Evolutionary conservation across 495 filamentous ascomycete species (phyloP), one percentile per base, ranked within the genome.

Genomic region (Schizothecium vesticola): DNA sequence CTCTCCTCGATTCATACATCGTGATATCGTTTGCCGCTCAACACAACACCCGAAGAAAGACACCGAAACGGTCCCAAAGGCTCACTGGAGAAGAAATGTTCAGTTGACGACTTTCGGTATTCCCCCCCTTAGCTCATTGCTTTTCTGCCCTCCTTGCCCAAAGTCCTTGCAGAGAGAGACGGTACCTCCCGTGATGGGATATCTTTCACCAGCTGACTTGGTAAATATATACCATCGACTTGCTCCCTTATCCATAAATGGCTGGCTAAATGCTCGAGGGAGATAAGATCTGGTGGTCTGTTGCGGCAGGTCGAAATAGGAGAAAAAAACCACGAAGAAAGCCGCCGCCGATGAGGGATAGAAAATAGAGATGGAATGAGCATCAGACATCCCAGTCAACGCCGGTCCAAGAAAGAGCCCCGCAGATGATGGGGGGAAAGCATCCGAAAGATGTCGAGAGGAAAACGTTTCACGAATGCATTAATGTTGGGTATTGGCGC

Each of bases 401-500:
- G 73, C 72, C 75, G 73, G 64, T 65, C 74, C 73, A 72, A 58
- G 60, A 69, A 58, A 70, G 29, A 61, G 61, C 69, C 72, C 69
- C 69, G 72, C 63, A 61, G 68, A 74, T 64, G 66, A 68, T 67
- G 33, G 57, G 67, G 64, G 60, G 64, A 28, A 57, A n/a, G 58
- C 67, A 66, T 67, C 71, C 61, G 59, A 70, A 69, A 60, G 56
- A 74, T 72, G 70, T 73, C 67, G 72, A 71, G 69, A 81, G 12
- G 5, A 77, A 77, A 73, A 77, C 78, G 73, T 78, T 77, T 78
- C 79, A 78, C 77, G 69, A 79, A 79, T 82, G 80, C 80, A 81
- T 83, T 82, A 82, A 80, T 80, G 79, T 74, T 79, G 79, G 82
- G 81, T 81, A 83, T 82, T 79, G 77, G 74, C 74, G 78, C 76